Evolutionary conservation across 495 filamentous ascomycete species (phyloP), one percentile per base, ranked within the genome.

Genomic region (Copromyces sp.): DNA sequence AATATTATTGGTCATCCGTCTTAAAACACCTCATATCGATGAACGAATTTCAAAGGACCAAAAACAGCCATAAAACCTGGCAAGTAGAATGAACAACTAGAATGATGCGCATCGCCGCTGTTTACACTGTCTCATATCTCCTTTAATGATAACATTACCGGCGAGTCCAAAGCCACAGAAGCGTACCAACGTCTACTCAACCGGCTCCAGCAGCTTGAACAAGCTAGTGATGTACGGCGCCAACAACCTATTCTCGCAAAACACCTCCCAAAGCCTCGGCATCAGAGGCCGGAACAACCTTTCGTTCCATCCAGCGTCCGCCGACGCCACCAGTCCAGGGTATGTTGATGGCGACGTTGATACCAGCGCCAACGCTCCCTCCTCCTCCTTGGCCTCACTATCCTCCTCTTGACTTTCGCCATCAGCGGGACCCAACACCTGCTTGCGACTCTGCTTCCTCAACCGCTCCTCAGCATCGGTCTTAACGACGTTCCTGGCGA

Each of bases 401-500:
- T 40, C 72, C 20, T 70, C 74, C 1, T 12, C 44, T 73, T 81
- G 74, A 53, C 74, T 20, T 14, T 59, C 24, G 9, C 1, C 53
- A 16, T 3, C 53, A 29, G 53, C 14, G 53, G 24, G 6, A 37
- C 53, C 29, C 53, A 65, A 65, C 71, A 24, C 24, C 24, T 11
- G 72, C 70, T n/a, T 41, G 11, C 80, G 80, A 61, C 81, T 83
- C 78, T 81, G 75, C 76, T 87, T 88, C 45, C 86, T 82, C 53
- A 86, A 82, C 73, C 82, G 81, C 72, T 87, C 86, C 74, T 87
- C 85, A 24, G 85, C 83, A 37, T 85, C 84, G 4, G 84, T 86
- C 78, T 89, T 86, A 71, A 90, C 86, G 0, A 94, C 84, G 69
- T 94, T 91, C 29, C 91, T 86, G 4, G 93, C 93, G 35, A 99